Evolutionary conservation across 768 basidiomycete species (phyloP).

Genomic region (Holtermanniella nyarrowii): DNA sequence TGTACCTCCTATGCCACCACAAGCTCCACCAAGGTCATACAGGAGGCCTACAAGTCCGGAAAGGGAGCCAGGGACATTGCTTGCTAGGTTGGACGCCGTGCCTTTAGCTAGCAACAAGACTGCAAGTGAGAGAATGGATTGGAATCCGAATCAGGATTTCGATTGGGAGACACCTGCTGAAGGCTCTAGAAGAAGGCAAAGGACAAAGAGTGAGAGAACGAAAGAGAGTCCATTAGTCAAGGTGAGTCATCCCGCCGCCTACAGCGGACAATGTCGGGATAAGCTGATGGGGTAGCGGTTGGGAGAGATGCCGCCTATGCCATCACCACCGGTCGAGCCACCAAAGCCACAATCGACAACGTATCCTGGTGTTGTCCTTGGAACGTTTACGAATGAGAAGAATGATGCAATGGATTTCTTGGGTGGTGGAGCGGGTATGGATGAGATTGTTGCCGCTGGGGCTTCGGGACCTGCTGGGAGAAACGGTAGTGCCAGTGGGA

Average conservation of each 20-base stretch:
- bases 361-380: slow-evolving; percentile 29
- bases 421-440: slow-evolving; percentile 20
- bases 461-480: slow-evolving; percentile 5
- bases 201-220: not conserved
- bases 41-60: too few species aligned
- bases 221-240: not conserved
- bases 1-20: too few species aligned
- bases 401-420: slow-evolving; percentile 9
- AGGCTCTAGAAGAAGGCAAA: not conserved
- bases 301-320: not conserved
- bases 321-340: not conserved
- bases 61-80: too few species aligned
- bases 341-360: slow-evolving; percentile 2
- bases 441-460: slow-evolving; percentile 25
- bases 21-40: too few species aligned
- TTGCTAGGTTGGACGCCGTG: too few species aligned
- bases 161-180: not conserved
- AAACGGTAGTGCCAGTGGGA: slow-evolving; percentile 16
- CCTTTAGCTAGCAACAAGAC: too few species aligned
- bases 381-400: slow-evolving; percentile 12
- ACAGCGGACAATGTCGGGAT: too few species aligned
- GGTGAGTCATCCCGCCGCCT: not conserved
- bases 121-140: too few species aligned
- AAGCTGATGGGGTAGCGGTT: too few species aligned
- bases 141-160: not conserved